A percentile compares a stretch with the other conserved stretches of the same genome.
Evolutionary conservation across 1,284 basidiomycete genomes (phyloP).

Genomic region (Austroboletus novae-zelandiae): DNA sequence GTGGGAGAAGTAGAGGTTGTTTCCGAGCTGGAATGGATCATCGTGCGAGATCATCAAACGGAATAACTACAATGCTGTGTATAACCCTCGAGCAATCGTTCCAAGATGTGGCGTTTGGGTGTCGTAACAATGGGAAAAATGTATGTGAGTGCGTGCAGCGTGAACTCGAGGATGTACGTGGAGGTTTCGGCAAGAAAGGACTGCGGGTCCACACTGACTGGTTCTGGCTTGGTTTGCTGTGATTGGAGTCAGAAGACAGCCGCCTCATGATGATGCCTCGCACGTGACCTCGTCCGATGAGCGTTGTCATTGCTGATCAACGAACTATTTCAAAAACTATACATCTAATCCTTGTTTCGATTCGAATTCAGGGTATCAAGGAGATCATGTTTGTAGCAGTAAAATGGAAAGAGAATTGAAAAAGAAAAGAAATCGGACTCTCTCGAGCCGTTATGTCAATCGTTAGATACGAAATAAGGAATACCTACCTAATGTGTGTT

Average conservation of each 20-base stretch:
- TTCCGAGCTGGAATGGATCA: slow-evolving; percentile 27
- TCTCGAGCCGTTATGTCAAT: no score
- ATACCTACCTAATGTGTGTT: no score
- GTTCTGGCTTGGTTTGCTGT: slow-evolving; percentile 6
- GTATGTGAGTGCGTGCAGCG: neutral
- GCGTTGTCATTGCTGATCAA: neutral
- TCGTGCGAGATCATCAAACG: slow-evolving; percentile 11
- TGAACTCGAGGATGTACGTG: neutral
- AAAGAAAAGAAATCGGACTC: no score
- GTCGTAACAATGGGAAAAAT: neutral
- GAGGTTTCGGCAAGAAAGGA: neutral
- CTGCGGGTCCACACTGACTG: neutral
- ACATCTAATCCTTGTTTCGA: no score
- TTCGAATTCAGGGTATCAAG: no score
- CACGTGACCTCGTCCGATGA: slow-evolving; percentile 12
- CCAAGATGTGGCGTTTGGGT: neutral
- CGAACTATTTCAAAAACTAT: neutral
- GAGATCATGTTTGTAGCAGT: no score
- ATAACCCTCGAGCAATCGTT: neutral
- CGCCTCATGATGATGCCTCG: neutral
- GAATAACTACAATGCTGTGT: neutral
- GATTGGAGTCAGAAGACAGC: slow-evolving; percentile 5
- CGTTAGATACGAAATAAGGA: no score
- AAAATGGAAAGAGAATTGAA: no score
- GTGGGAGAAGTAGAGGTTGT: slow-evolving; percentile 23